These are phyloP conservation scores for Tolypocladium tropicale DNA, from an alignment of 2,329 filamentous ascomycete species.

Conservation along the genomic window DNA sequence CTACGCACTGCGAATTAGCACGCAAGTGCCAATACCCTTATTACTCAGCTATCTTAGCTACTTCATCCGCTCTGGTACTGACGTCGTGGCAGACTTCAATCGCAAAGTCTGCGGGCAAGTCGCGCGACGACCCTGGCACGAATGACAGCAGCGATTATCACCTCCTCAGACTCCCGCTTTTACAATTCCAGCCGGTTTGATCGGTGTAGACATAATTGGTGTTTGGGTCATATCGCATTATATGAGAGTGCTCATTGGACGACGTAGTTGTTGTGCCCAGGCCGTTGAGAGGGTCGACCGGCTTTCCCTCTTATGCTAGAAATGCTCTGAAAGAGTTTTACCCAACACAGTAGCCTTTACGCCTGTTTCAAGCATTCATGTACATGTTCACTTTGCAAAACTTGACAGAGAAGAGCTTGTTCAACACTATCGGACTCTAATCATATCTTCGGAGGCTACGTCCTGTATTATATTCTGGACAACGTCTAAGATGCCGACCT, in stretches of 20 bases:
- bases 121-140: neutral
- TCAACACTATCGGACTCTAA: neutral
- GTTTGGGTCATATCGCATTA: neutral
- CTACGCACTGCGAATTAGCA: neutral
- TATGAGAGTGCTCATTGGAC: neutral
- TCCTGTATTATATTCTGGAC: neutral
- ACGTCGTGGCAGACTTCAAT: neutral
- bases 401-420: neutral
- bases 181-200: neutral
- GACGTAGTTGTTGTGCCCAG: neutral
- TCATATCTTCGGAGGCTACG: neutral
- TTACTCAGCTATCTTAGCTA: neutral
- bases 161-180: neutral
- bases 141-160: neutral
- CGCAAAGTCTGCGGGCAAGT: neutral
- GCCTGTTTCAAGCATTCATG: neutral
- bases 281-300: neutral
- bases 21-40: neutral
- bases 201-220: neutral
- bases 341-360: neutral
- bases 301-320: neutral
- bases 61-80: neutral
- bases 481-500: neutral
- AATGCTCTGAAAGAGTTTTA: neutral
- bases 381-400: neutral